These are phyloP conservation scores for Amniculicola lignicola DNA, from an alignment of 495 filamentous ascomycete species.

Conservation along the genomic window DNA sequence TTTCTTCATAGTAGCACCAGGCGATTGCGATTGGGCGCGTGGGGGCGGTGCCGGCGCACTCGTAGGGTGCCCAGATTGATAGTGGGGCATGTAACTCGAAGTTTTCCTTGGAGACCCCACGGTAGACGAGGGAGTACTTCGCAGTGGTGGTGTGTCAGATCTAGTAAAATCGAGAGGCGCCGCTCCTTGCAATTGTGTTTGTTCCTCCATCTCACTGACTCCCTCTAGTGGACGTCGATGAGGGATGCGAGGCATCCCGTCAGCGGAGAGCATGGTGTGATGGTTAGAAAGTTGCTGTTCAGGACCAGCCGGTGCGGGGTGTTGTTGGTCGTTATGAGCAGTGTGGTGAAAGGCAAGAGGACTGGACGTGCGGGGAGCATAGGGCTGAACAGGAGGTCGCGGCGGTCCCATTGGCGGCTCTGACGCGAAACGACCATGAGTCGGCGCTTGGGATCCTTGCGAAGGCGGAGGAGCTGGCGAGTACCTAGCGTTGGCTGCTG, in stretches of 20 bases:
- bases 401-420: conserved; percentile 42
- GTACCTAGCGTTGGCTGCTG: conserved; percentile 23
- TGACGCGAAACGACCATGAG: conserved; percentile 32
- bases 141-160: conserved; percentile 25
- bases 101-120: conserved; percentile 53
- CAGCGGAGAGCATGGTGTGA: conserved; percentile 23
- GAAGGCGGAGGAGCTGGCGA: conserved; percentile 37
- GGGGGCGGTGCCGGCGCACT: conserved; percentile 55
- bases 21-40: conserved; percentile 84
- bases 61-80: conserved; percentile 33
- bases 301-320: conserved; percentile 13
- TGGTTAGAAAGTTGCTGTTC: conserved; percentile 29
- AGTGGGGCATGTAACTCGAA: conserved; percentile 43
- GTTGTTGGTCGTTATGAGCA: conserved; percentile 36
- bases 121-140: conserved; percentile 41
- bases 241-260: conserved; percentile 11
- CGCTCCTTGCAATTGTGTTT: conserved; percentile 2
- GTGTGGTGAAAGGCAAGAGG: conserved; percentile 67
- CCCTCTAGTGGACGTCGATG: conserved; percentile 23
- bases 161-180: conserved; percentile 29
- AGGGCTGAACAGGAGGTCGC: conserved; percentile 50
- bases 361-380: conserved; percentile 82
- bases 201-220: conserved; percentile 29
- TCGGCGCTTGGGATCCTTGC: conserved; percentile 42
- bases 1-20: conserved; percentile 55